Base-by-base conservation (phyloP, 2,329 filamentous ascomycete species). In the Alternaria alternata region DNA sequence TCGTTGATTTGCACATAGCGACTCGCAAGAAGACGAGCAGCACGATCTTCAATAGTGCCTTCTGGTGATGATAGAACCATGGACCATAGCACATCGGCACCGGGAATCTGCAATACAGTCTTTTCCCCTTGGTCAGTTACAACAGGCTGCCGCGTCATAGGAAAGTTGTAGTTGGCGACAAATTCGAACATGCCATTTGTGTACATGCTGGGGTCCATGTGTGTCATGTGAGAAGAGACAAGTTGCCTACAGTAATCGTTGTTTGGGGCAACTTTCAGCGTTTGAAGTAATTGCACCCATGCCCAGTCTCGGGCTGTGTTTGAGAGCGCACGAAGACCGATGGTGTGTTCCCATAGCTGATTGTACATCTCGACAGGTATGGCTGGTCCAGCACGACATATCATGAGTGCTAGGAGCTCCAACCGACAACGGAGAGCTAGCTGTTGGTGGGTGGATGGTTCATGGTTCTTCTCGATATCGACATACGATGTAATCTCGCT, bases 51-150 rank as follows among this genome's bases (percentile, higher is more conserved):
- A 48, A 96, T 88, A 0, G 84, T 86, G 38, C 85, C 81, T 38
- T 86, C 82, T 5, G 88, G 87, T 2, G 91, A 88, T 16, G 86
- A 89, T 54, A 96, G 81, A 34, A 94, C 88, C 68, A 97, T 87
- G 24, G 88, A 87, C 94, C 94, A 97, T n/a, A 97, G 81, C 58
- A 93, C 86, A 67, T 95, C 91, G 63, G 83, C 81, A 7, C 83
- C 83, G 4, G 83, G 85, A 62, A 82, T 85, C 65, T 85, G 81
- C 28, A 87, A 73, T 11, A 82, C 79, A 16, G 52, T 61, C 9
- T 64, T 64, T 3, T 71, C 67, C 41, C 65, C 66, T 18, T 68
- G 59, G 7, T 66, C 59, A 1, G 68, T 68, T 12, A 53, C 42
- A 5, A 73, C 41, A 8, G 51, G 54, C 26, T 63, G 57, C 24